Base-by-base conservation (phyloP, 768 basidiomycete genomes). In the Rhodotorula graminis region DNA sequence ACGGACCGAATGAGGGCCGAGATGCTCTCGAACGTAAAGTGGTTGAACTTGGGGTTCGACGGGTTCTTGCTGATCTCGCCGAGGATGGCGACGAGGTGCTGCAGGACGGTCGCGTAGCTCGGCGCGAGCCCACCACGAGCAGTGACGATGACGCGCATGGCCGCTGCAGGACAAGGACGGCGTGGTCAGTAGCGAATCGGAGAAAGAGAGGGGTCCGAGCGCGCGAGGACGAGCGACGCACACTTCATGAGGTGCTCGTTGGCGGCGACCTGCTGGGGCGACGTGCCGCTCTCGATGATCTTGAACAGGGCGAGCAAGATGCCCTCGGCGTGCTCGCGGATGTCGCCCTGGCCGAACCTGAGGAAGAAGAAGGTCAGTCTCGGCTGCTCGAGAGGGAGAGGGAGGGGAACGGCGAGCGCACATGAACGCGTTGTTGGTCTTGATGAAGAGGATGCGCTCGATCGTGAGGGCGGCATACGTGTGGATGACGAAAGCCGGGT, bases 211-310 rank as follows among this genome's bases (percentile, higher is more conserved):
- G 3, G 29, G 42, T 57, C 11, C 5, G 42, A 29, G 6, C 10
- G 40, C 31, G 3, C 50, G 37, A 6, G 31, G 11, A 19, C 37
- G 37, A 9, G 4, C 5, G 40, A 81, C 88, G 60, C 75, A 94
- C 95, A 94, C 84, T 92, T 93, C 93, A 97, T 99, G 61, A 98
- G 83, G 80, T 96, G 90, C 81, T 98, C 95, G 77, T 99, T 99
- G 80, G 97, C 94, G 0, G 95, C 92, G 46, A 95, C 87, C 82
- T 95, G 94, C 80, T 96, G 91, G 0, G 96, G 88, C 8, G 90
- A 90, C 6, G 84, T 85, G 12, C 88, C 90, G 55, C 83, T 82
- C 80, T 93, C 92, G 57, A 96, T 90, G 80, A 90, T 92, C 53
- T 82, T 81, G 74, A 99, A 84, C 10, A 97, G 83, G 8, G 88